Evolutionary conservation across 2,329 filamentous ascomycete species (phyloP), one percentile per base, ranked within the genome.

Genomic region (Bipolaris gigantea): DNA sequence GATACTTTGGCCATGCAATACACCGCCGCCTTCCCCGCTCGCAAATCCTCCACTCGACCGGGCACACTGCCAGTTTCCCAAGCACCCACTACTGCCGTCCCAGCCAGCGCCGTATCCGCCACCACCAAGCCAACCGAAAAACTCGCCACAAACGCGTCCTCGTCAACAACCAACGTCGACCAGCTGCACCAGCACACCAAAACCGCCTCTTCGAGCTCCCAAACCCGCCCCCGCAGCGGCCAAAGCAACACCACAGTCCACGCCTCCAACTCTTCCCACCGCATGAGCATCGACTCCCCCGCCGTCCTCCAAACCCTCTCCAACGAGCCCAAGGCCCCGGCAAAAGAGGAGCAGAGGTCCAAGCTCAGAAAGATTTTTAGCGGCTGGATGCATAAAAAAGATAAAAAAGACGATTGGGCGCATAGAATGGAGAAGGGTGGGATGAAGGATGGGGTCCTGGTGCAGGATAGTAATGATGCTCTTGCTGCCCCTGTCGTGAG

Each of bases 381-480:
- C 23, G 66, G 66, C 4, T 73, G 72, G 72, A 70, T 70, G 62
- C 50, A 60, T 5, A 74, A 71, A 51, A 73, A 73, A 54, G 74
- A 72, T 44, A 74, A 71, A 57, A 70, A 70, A 39, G 70, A 68
- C 15, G 70, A 71, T 41, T 77, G 75, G 75, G 77, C 77, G 75
- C 71, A 76, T 15, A 69, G 72, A 51, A 61, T 77, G 19, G 72
- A 76, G 44, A 73, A 73, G 53, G 64, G 74, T 16, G 76, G 76
- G 2, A 65, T 76, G n/a, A 75, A 70, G 45, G 69, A 70, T 34
- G 76, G 76, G 15, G 65, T 77, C 11, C 53, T 75, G 52, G 59
- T 72, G 11, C 68, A 69, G 47, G 70, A 73, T 13, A 21, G 19
- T 21, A 63, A 65, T 35, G 57, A 60, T 35, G 61, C 64, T 16